Base-by-base conservation (phyloP, 2,329 filamentous ascomycete species). In the Scopulariopsis brevicaulis region DNA sequence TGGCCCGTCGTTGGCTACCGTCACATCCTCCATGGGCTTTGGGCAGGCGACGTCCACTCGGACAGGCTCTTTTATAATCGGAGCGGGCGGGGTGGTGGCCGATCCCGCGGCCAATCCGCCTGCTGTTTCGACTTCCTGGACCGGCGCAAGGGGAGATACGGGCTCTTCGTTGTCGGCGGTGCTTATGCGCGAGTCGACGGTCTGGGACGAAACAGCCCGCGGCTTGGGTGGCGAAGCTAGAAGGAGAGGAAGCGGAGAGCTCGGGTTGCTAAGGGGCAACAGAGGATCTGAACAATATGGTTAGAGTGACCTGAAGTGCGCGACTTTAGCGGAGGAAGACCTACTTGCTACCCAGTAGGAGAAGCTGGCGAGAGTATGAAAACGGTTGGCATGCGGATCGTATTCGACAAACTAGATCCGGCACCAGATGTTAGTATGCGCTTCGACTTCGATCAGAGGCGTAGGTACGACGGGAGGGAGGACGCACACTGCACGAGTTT, bases 11-110 rank as follows among this genome's bases (percentile, higher is more conserved):
- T 97, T 94, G 24, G 88, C 86, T 24, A 87, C 82, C 60, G 87
- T 85, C 71, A 90, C 84, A 72, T 96, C 93, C 61, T 96, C 92
- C 37, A 84, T 87, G 2, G 91, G 91, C 54, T 90, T 85, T 59
- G 90, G 89, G 65, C 89, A 92, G 48, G 85, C 81, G n/a, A 96
- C 81, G 67, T 97, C 94, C 15, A 97, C 85, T 68, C 90, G 96
- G 61, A 94, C 84, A 0, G 77, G 72, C 61, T 83, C 79, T 61
- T 76, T 66, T 28, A 62, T 35, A 7, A 40, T 15, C 32, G 53
- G 57, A 6, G 52, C 20, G 10, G 53, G 52, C 15, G 53, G 50
- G 60, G 22, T 24, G 11, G 46, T 12, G 11, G 20, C 46, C 6
- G n/a, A 24, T 20, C 8, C 20, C 46, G n/a, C 20, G 22, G 20